Evolutionary conservation across 805 yeast genomes (phyloP), one percentile per base, ranked within the genome.

Genomic region (Sugiyamaella qingdaonensis): DNA sequence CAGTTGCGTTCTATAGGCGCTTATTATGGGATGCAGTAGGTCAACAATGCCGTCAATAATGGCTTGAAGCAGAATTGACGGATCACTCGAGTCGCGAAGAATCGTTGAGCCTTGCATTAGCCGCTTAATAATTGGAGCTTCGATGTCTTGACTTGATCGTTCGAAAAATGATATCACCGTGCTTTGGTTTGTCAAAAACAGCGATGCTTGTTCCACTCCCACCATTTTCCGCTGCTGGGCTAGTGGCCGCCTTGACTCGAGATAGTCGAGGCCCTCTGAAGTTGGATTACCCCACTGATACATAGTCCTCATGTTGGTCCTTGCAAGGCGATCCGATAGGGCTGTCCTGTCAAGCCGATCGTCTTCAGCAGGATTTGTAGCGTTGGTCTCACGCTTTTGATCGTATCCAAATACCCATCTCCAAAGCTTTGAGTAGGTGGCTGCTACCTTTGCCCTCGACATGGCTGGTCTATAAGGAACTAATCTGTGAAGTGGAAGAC

Each of bases 91-190:
- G 33, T 76, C 77, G 49, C 84, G 65, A 27, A 81, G 59, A 35
- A 79, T 66, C 0, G 85, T 78, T 34, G 74, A 71, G 2, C 69
- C 72, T 1, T 78, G 65, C 36, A 72, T 62, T 33, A 81, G 67
- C 24, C 85, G 70, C 1, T 77, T 65, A 27, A 80, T 64, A 10
- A 81, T 73, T 1, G 85, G 84, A 34, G 68, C 68, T 51, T 77
- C 81, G 21, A 81, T 72, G 46, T 78, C 80, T 44, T 73, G 72
- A 4, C 81, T 82, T 3, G 80, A 73, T 55, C 78, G 76, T 60
- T 81, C 86, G 61, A 81, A 81, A 57, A 81, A 78, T 0, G 85
- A 73, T 2, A 81, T 72, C 10, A 81, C 77, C 0, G 81, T 74
- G 43, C 74, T 71, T 46, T 75, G 70, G 5, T 69, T 64, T 14